Evolutionary conservation across 2,329 filamentous ascomycete species (phyloP), one percentile per base, ranked within the genome.

Genomic region (Xylariomycetidae sp.): DNA sequence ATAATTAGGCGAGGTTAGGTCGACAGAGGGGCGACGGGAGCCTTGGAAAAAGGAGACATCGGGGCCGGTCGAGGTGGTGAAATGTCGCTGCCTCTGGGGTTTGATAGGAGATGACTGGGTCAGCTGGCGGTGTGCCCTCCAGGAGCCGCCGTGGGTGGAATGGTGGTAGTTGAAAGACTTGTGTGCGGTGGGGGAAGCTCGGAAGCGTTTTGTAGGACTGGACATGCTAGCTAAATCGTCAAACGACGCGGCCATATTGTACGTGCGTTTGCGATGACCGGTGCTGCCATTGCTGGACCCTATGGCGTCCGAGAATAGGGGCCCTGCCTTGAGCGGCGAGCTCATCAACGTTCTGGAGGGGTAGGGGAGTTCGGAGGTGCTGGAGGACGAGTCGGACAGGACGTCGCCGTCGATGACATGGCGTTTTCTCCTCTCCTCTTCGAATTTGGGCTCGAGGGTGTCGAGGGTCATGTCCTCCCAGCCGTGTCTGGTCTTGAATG

Each of bases 401-500:
- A 83, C 77, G 53, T 94, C 88, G 54, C 80, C 82, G 29, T 79
- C 74, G 45, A 69, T 69, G 34, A 81, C 70, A 50, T 84, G 76
- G 63, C 82, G 85, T 49, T 81, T 75, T 64, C 83, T 78, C 57
- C 89, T 72, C 63, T 90, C 78, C 56, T 88, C 77, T 56, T 90
- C 83, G 43, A 90, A 69, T 58, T 82, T 85, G 32, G 88, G 87
- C 63, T 94, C 88, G 64, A 95, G 87, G 41, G 73, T 81, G 58
- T 88, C 86, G 54, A 94, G 77, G 43, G 84, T 86, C 58, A 94
- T 75, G 61, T 92, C 86, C 63, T 96, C 85, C 82, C 88, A 94
- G 58, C 89, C 89, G 67, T 94, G 85, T 64, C 94, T 88, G 48
- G 92, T 88, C 68, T 97, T 97, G 75, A 96, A 92, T 63, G 94